A percentile compares a stretch with the other conserved stretches of the same genome.
Evolutionary conservation across 139 green algal species (phyloP).

Genomic region (Gonium pectorale): DNA sequence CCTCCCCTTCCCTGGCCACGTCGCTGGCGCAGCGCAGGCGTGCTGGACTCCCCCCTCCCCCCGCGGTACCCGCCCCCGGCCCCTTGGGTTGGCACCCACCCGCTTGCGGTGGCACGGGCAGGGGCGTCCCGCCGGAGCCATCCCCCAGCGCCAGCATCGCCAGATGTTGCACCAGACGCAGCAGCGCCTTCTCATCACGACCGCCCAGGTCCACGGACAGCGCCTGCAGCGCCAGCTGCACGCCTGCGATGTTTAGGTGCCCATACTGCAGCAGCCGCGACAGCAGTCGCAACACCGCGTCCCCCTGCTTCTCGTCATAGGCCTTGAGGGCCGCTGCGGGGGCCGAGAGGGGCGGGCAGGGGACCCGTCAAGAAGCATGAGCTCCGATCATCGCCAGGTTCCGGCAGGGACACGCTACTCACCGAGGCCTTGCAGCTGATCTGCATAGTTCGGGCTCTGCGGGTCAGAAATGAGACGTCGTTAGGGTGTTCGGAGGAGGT

Average conservation of each 20-base stretch:
- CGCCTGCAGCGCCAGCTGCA: slow-evolving; percentile 37
- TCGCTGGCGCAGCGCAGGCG: no score
- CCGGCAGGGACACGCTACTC: no score
- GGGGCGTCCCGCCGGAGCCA: slow-evolving; percentile 71
- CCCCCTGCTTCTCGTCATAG: slow-evolving; percentile 40
- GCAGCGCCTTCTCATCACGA: slow-evolving; percentile 1
- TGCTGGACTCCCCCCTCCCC: no score
- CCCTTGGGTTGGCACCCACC: no score
- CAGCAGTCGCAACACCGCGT: slow-evolving; percentile 6
- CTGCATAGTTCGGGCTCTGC: slow-evolving; percentile 13
- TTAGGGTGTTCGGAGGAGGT: not conserved
- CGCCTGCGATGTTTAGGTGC: slow-evolving; percentile 5
- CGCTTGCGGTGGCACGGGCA: slow-evolving; percentile 48
- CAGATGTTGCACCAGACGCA: slow-evolving; percentile 69
- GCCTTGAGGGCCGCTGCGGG: slow-evolving; percentile 13
- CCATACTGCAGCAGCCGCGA: slow-evolving; percentile 41
- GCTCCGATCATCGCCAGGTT: not conserved
- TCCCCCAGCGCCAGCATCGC: slow-evolving; percentile 71
- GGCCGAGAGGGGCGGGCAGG: not conserved
- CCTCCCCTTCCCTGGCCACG: no score
- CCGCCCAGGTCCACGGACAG: not conserved
- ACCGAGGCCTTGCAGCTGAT: slow-evolving; percentile 31
- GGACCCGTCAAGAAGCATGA: not conserved
- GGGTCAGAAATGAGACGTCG: not conserved
- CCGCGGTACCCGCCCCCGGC: no score